Evolutionary conservation across 306 rosid genomes (phyloP), one percentile per base, ranked within the genome.

Genomic region (Cicer chorassanicum): DNA sequence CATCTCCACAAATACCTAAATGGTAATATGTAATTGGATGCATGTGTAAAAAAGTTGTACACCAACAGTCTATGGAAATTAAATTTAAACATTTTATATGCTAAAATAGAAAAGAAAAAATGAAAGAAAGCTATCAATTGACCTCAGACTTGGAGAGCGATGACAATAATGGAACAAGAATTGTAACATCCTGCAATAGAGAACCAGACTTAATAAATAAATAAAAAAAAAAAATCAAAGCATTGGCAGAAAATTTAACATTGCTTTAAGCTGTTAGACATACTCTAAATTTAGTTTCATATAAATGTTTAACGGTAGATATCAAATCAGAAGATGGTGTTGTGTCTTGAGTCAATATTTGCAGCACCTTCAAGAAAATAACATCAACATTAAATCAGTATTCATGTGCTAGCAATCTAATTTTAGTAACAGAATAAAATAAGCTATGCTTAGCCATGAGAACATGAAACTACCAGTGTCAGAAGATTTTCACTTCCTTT

Each of bases 401-500:
- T 29, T 50, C 50, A 1, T 21, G 74, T 34, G 19, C 44, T 21
- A 63, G 65, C 12, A 65, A 81, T 60, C 56, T 59, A 44, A 16
- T 65, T 62, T 13, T 36, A 54, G 64, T 15, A 11, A 66, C 75
- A 40, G 48, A 74, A 65, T 8, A 48, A 34, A 79, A 16, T 70
- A 70, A 38, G 18, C 40, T 60, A 71, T 43, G 6, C 62, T 74
- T 56, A 79, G 77, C 56, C 18, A 24, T 70, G 71, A 75, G 65
- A 82, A 43, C 60, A 38, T 18, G 43, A 71, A 81, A 81, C 71
- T 84, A 94, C 99, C 97, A 90, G 77, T 18, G 86, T 87, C 79
- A 94, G 83, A 72, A 94, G 99, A 83, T 85, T 88, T 87, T 94
- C 99, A 85, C 99, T 92, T 83, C 96, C 98, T 87, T 88, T 88